phyloP scores from a whole-genome alignment of 192 early-diverging fungal species.

The Oehlia diaphana region DNA sequence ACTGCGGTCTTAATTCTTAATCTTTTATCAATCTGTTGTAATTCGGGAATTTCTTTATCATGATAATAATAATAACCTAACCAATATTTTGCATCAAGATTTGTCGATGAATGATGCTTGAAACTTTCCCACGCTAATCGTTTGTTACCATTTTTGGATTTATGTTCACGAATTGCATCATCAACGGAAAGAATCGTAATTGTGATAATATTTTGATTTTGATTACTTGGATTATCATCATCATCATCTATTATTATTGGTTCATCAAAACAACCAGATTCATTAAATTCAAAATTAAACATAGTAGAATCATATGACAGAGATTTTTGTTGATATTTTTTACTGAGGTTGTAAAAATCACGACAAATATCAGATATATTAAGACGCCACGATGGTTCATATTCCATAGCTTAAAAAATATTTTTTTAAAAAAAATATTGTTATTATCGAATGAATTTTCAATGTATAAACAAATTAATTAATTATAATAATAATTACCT shows the following conservation, averaged over 20 bases:
- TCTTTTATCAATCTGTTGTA: neutral
- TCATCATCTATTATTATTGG: neutral
- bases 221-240: neutral
- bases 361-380: no score
- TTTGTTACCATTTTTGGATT: neutral
- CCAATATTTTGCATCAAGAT: slow-evolving; percentile 5
- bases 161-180: neutral
- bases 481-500: neutral
- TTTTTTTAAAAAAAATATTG: no score
- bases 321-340: no score
- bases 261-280: neutral
- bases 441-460: neutral
- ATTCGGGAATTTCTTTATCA: neutral
- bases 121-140: neutral
- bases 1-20: neutral
- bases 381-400: no score
- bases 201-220: neutral
- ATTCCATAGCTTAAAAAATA: no score
- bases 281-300: no score
- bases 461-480: no score
- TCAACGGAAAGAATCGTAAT: neutral
- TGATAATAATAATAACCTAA: slow-evolving; percentile 11
- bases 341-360: no score
- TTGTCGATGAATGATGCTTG: neutral
- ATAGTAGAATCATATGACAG: no score